Evolutionary conservation across 805 yeast species (phyloP).

Genomic region (Hermanozyma aechmeae): DNA sequence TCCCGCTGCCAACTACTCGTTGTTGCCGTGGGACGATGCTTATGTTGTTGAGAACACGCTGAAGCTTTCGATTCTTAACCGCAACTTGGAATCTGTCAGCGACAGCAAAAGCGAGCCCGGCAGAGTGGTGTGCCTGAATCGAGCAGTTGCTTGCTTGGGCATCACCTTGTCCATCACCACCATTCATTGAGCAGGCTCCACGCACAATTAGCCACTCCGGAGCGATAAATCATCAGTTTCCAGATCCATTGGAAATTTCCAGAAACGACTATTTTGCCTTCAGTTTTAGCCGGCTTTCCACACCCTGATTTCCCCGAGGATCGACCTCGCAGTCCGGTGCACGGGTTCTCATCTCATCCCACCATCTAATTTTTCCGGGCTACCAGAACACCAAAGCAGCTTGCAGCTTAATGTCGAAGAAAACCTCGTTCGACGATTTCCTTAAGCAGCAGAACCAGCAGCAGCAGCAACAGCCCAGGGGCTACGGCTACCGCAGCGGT

Average conservation of each 20-base stretch:
- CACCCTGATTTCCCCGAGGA: not conserved
- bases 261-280: not conserved
- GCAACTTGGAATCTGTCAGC: no score
- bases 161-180: no score
- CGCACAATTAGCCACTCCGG: no score
- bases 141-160: no score
- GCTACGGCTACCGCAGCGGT: constrained; percentile 6
- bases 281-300: not conserved
- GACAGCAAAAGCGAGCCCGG: no score
- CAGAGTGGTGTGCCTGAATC: no score
- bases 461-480: constrained; percentile 24
- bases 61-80: no score
- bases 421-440: constrained; percentile 42
- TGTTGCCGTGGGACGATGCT: no score
- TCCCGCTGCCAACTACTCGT: no score
- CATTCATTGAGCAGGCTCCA: no score
- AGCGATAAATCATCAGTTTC: not conserved
- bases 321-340: not conserved
- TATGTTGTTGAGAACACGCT: no score
- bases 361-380: not conserved
- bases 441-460: constrained; percentile 32
- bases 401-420: constrained; percentile 16
- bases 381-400: not conserved
- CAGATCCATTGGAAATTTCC: not conserved
- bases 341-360: not conserved